Conservation (phyloP, 2,329 filamentous ascomycete species). For the Xenoacremonium recifei region DNA sequence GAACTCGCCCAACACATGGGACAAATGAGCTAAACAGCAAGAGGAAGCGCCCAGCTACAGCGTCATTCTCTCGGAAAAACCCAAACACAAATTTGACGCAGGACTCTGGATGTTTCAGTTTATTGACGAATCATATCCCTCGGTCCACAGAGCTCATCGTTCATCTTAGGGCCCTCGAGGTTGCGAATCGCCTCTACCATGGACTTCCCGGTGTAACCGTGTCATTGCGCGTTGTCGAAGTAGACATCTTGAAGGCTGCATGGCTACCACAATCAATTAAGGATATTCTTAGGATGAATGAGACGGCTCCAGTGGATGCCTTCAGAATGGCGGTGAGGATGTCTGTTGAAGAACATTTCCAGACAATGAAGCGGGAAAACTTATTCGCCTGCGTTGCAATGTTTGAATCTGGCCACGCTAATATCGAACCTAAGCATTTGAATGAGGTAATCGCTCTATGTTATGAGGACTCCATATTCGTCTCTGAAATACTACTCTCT, state of each 20-base stretch:
- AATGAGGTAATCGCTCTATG: constrained; percentile 6
- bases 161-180: constrained; percentile 4
- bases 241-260: constrained; percentile 1
- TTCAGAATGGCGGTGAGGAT: constrained; percentile 1
- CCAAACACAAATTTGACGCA: too few species aligned
- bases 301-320: not conserved
- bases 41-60: too few species aligned
- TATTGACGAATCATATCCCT: constrained; percentile 1
- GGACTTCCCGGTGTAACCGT: constrained; percentile 2
- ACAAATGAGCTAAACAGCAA: too few species aligned
- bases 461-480: constrained; percentile 8
- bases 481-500: constrained; percentile 5
- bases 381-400: constrained; percentile 8
- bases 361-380: constrained; percentile 3
- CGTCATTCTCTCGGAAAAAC: too few species aligned
- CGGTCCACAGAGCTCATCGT: constrained; percentile 1
- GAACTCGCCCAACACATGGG: too few species aligned
- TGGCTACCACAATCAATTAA: constrained; percentile 4
- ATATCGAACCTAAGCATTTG: constrained; percentile 6
- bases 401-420: constrained; percentile 8
- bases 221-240: constrained; percentile 5
- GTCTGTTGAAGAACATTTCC: constrained; percentile 1
- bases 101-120: too few species aligned
- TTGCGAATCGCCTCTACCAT: constrained; percentile 4
- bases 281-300: not conserved